Percentiles rank a stretch among this genome's conserved stretches.
Evolutionary conservation across 768 basidiomycete genomes (phyloP).

Genomic region (Amanita jacksonii): DNA sequence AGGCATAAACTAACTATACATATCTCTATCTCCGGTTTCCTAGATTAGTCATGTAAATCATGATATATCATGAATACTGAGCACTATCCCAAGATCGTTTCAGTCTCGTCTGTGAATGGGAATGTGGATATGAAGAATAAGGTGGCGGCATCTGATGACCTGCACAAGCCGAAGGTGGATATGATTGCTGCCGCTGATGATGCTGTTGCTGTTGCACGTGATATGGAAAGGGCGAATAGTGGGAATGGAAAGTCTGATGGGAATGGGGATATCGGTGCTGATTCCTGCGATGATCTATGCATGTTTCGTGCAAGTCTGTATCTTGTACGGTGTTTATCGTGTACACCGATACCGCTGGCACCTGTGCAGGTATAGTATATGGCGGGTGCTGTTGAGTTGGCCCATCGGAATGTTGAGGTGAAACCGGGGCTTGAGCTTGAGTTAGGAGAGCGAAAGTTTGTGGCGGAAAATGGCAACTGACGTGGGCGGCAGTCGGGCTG

Average conservation of each 20-base stretch:
- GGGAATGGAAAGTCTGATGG: not conserved
- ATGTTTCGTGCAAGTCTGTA: no score
- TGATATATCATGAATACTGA: not conserved
- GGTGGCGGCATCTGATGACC: not conserved
- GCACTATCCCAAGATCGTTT: slow-evolving; percentile 4
- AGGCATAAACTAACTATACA: not conserved
- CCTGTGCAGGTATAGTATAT: no score
- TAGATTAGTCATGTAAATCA: no score
- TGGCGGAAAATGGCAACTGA: no score
- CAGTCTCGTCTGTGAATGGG: not conserved
- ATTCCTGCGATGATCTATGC: not conserved
- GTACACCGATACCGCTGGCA: no score
- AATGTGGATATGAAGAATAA: not conserved
- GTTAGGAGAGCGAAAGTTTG: no score
- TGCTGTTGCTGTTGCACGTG: not conserved
- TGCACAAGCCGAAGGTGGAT: not conserved
- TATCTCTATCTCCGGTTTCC: not conserved
- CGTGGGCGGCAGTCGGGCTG: no score
- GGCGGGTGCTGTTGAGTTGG: no score
- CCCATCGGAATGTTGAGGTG: no score
- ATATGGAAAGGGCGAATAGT: not conserved
- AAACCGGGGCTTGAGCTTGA: no score
- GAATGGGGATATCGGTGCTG: not conserved
- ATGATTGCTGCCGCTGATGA: not conserved
- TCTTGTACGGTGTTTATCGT: not conserved